Conservation (phyloP, 352 stramenopile species). For the Globisporangium orthogonon region DNA sequence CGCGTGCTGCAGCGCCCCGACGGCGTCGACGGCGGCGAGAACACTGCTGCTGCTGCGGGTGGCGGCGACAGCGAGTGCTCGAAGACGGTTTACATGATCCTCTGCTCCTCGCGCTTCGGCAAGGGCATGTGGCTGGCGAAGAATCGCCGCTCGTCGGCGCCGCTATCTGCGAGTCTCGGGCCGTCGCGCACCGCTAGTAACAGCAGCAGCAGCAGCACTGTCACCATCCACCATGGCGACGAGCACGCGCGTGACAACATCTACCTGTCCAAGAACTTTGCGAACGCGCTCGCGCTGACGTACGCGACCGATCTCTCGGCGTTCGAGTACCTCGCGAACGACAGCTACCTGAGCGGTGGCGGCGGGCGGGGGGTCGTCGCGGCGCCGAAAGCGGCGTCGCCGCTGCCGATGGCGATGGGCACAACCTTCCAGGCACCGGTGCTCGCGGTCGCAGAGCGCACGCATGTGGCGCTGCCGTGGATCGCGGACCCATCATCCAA, state of each 20-base stretch:
- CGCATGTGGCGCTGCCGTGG: slow-evolving; percentile 40
- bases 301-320: slow-evolving; percentile 67
- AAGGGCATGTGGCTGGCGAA: slow-evolving; percentile 79
- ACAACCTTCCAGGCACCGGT: slow-evolving; percentile 39
- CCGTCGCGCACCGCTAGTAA: background rate
- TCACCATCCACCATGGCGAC: slow-evolving; percentile 7
- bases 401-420: slow-evolving; percentile 12
- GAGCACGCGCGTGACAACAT: slow-evolving; percentile 22
- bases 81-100: slow-evolving; percentile 52
- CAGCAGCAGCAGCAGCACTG: background rate
- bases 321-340: slow-evolving; percentile 23
- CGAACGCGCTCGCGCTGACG: slow-evolving; percentile 48
- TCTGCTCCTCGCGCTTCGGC: slow-evolving; percentile 71
- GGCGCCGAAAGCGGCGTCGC: background rate
- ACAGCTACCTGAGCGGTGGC: background rate
- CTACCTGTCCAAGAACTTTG: slow-evolving; percentile 70
- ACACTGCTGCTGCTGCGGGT: background rate
- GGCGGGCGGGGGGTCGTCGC: background rate
- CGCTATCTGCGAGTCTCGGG: slow-evolving; percentile 9
- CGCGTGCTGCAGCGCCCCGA: slow-evolving; percentile 48
- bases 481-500: slow-evolving; percentile 25
- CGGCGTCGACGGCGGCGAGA: slow-evolving; percentile 2
- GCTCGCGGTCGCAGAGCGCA: slow-evolving; percentile 22
- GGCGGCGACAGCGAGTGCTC: slow-evolving; percentile 10
- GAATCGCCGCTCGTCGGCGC: slow-evolving; percentile 15